Evolutionary conservation across 495 filamentous ascomycete genomes (phyloP).

Genomic region (Penicillium diatomitis): DNA sequence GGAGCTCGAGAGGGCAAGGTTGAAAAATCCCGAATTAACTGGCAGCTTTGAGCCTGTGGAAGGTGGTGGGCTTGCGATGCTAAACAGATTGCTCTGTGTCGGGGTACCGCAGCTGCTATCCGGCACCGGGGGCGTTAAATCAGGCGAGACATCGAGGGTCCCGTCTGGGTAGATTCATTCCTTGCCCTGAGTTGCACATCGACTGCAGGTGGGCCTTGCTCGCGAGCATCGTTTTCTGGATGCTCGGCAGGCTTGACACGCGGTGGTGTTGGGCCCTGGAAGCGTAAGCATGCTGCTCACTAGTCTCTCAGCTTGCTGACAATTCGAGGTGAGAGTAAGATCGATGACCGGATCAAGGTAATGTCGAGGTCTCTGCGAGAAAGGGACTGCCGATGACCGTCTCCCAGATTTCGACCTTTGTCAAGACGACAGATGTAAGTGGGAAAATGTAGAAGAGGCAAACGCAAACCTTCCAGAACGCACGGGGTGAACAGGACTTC

Average conservation of each 20-base stretch:
- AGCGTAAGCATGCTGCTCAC: neutral
- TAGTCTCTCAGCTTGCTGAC: neutral
- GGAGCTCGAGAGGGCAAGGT: neutral
- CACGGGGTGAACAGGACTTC: too few species aligned
- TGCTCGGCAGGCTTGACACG: conserved; percentile 27
- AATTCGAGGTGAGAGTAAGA: neutral
- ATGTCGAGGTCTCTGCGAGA: too few species aligned
- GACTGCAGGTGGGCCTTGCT: conserved; percentile 25
- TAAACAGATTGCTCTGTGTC: neutral
- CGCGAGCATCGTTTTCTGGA: conserved; percentile 32
- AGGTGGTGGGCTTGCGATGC: neutral
- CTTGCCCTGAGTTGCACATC: conserved; percentile 21
- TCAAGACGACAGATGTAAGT: too few species aligned
- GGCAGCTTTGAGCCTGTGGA: neutral
- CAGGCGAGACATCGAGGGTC: neutral
- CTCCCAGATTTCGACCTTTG: too few species aligned
- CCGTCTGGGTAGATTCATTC: conserved; percentile 22
- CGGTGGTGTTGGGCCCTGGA: conserved; percentile 16
- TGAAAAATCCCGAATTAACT: neutral
- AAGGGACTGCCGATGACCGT: too few species aligned
- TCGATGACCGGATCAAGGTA: too few species aligned
- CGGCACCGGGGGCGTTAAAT: neutral
- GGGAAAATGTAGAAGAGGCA: too few species aligned
- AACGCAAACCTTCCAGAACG: too few species aligned
- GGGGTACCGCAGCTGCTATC: neutral